Conservation (phyloP, 2,329 filamentous ascomycete genomes). For the Fusarium nurragi region DNA sequence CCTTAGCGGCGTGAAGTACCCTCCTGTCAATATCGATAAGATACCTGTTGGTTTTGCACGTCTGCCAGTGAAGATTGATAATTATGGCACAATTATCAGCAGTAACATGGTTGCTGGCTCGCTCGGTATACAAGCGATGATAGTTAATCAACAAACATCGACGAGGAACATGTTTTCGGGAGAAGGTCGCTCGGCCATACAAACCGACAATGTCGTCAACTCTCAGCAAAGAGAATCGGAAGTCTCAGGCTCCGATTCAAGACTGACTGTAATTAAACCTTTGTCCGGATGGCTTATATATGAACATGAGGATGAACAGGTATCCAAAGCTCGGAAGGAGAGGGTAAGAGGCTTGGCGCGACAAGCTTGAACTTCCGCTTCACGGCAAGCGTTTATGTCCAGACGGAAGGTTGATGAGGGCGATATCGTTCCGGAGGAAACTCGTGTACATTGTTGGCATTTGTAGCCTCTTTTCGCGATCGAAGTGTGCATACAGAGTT, state of each 20-base stretch:
- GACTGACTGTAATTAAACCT: not conserved
- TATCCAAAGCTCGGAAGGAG: not conserved
- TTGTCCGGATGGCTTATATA: not conserved
- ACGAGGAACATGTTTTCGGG: not conserved
- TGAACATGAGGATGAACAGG: not conserved
- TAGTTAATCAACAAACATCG: not conserved
- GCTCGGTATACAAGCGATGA: conserved; percentile 5
- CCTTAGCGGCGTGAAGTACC: conserved; percentile 6
- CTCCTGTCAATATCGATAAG: not conserved
- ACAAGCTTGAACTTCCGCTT: no score
- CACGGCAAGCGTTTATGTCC: no score
- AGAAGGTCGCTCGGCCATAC: not conserved
- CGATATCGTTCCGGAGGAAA: no score
- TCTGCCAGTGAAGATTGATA: conserved; percentile 25
- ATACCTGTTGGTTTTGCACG: conserved; percentile 16
- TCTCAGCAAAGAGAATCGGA: not conserved
- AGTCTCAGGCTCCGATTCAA: not conserved
- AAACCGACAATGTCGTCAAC: not conserved
- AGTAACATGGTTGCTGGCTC: conserved; percentile 33
- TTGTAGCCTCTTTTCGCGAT: no score
- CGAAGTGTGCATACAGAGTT: no score
- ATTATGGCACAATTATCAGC: not conserved
- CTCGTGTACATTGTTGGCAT: no score
- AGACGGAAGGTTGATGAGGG: no score
- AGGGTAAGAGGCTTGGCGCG: not conserved